Percentiles rank a stretch among this genome's conserved stretches.
Conservation (phyloP, 2,329 filamentous ascomycete species). For the Ceratocystis variospora region DNA sequence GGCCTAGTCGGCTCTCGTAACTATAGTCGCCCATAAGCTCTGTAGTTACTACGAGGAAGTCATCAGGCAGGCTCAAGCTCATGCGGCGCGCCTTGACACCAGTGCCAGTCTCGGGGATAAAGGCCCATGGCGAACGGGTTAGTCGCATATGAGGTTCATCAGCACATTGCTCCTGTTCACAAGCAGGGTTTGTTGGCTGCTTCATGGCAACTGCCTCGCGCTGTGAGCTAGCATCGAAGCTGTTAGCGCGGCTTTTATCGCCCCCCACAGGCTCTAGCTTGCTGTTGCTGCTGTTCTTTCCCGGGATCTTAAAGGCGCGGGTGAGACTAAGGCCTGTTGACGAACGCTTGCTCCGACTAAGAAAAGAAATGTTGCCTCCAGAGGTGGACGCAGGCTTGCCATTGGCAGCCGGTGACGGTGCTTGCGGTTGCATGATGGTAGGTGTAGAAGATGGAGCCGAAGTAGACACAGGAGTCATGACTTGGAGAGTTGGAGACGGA, state of each 20-base stretch:
- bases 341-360: slow-evolving; percentile 31
- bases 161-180: slow-evolving; percentile 7
- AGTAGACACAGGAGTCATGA: slow-evolving; percentile 29
- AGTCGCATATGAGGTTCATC: slow-evolving; percentile 20
- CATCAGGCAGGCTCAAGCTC: slow-evolving; percentile 59
- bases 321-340: slow-evolving; percentile 39
- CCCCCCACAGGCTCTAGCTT: slow-evolving; percentile 20
- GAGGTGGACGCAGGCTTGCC: background rate
- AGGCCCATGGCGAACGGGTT: slow-evolving; percentile 40
- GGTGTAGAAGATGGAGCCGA: background rate
- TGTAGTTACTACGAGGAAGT: slow-evolving; percentile 57
- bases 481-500: background rate
- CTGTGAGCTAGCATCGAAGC: slow-evolving; percentile 32
- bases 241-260: slow-evolving; percentile 32
- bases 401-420: slow-evolving; percentile 16
- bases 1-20: slow-evolving; percentile 55
- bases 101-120: slow-evolving; percentile 54
- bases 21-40: slow-evolving; percentile 58
- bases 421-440: background rate
- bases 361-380: slow-evolving; percentile 1
- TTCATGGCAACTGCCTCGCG: background rate
- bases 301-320: slow-evolving; percentile 23
- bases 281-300: slow-evolving; percentile 31
- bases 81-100: slow-evolving; percentile 67
- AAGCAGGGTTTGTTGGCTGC: background rate